Evolutionary conservation across 306 rosid genomes (phyloP), one percentile per base, ranked within the genome.

Genomic region (Castanea sativa): DNA sequence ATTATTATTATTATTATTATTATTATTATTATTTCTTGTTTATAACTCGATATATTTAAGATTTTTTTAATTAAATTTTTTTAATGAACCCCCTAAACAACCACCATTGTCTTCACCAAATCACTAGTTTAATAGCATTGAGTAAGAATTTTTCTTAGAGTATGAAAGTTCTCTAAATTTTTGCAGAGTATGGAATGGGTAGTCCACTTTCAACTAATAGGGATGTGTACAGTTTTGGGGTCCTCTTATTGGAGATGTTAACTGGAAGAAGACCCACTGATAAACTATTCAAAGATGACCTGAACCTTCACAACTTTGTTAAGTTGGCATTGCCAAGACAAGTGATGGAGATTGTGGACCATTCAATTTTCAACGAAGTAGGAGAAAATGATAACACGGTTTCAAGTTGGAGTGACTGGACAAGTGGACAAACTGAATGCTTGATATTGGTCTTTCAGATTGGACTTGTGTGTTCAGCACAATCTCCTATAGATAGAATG

Each of bases 111-210:
- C 27, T 25, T 25, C 27, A 25, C 27, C 27, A 56, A 56, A n/a
- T 56, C 27, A 56, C 65, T 59, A 21, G 32, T 23, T 59, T 59
- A 4, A 59, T 10, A 23, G 4, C 30, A 59, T 21, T 21, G 65
- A 4, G 3, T 55, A 55, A 58, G 29, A 20, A 8, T 6, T 25
- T 11, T 4, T 23, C 25, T 25, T 3, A 0, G 6, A 2, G 3
- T 4, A 25, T 60, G 2, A 15, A 33, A 59, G 67, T 21, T 4
- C 8, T 25, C 2, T 23, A 12, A 23, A 59, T 59, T 59, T 25
- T 59, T 23, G 67, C 67, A 76, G 79, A 61, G 45, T 76, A 61
- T 19, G 72, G 79, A 61, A 76, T 61, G 79, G 79, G 79, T 20
- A 18, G 60, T 23, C 29, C 19, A 30, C 73, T 29, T 13, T 76